A percentile compares a stretch with the other conserved stretches of the same genome.
These are phyloP conservation scores for Pichia thaimueangensis DNA, from an alignment of 805 yeast genomes.

Conservation along the genomic window DNA sequence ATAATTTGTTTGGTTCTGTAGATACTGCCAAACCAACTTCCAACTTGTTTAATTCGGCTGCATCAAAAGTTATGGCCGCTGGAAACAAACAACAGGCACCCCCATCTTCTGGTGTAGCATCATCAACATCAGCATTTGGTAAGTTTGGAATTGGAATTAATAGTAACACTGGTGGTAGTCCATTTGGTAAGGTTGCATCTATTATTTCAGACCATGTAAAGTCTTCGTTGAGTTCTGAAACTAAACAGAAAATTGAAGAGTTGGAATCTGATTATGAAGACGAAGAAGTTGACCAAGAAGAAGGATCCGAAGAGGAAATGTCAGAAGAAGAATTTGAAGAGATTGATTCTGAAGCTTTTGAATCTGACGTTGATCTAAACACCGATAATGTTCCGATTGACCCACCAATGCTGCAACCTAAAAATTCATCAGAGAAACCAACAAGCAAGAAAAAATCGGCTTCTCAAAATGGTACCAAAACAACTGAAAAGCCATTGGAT, in stretches of 20 bases:
- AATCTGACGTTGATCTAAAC: neutral
- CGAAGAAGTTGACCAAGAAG: constrained; percentile 1
- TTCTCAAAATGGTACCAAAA: too few species aligned
- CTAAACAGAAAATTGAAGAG: constrained; percentile 4
- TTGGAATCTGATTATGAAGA: constrained; percentile 4
- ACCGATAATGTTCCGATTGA: neutral
- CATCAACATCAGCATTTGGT: too few species aligned
- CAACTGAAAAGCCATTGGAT: neutral
- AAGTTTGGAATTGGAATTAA: too few species aligned
- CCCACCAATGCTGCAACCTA: neutral
- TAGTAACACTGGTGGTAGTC: too few species aligned
- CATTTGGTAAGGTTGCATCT: neutral
- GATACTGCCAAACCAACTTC: too few species aligned
- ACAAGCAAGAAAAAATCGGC: too few species aligned
- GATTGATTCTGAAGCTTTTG: neutral
- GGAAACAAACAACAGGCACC: neutral
- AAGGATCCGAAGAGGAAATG: neutral
- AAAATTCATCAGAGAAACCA: neutral
- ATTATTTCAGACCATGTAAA: neutral
- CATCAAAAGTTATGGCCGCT: neutral
- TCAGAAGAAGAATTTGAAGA: neutral
- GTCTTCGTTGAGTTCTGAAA: neutral
- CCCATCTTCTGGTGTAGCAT: too few species aligned
- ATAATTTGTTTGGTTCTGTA: too few species aligned
- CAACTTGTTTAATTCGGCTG: neutral